A percentile compares a stretch with the other conserved stretches of the same genome.
These are phyloP conservation scores for Erythrobasidium hasegawianum DNA, from an alignment of 1,284 basidiomycete species.

Conservation along the genomic window DNA sequence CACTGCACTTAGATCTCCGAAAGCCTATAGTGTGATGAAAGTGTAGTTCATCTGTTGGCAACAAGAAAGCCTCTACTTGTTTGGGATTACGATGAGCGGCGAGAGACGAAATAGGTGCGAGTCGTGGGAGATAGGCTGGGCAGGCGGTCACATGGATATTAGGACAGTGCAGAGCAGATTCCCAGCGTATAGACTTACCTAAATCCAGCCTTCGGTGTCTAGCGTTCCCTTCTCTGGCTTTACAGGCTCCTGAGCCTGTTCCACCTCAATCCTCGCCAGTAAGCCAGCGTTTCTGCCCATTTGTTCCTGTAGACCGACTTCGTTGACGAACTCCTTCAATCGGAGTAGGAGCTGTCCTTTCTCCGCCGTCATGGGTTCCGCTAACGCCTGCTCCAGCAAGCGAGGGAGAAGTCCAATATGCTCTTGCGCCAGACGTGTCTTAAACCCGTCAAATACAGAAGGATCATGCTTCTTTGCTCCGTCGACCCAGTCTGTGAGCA, in stretches of 20 bases:
- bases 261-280: background rate
- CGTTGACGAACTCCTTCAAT: background rate
- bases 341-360: conserved; percentile 10
- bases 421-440: background rate
- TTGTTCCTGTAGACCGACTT: background rate
- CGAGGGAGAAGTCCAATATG: background rate
- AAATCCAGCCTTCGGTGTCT: too few relatives aligned
- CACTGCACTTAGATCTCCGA: too few relatives aligned
- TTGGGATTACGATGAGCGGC: too few relatives aligned
- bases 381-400: background rate
- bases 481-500: conserved; percentile 22
- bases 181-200: too few relatives aligned
- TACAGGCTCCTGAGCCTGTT: background rate
- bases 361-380: conserved; percentile 23
- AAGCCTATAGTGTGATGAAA: too few relatives aligned
- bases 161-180: too few relatives aligned
- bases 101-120: too few relatives aligned
- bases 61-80: too few relatives aligned
- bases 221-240: too few relatives aligned
- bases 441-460: conserved; percentile 4
- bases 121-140: too few relatives aligned
- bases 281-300: background rate
- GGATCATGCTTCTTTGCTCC: conserved; percentile 13
- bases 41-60: too few relatives aligned
- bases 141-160: too few relatives aligned